These are phyloP conservation scores for Phytophthora niederhauseri DNA, from an alignment of 352 stramenopile genomes.

Conservation along the genomic window DNA sequence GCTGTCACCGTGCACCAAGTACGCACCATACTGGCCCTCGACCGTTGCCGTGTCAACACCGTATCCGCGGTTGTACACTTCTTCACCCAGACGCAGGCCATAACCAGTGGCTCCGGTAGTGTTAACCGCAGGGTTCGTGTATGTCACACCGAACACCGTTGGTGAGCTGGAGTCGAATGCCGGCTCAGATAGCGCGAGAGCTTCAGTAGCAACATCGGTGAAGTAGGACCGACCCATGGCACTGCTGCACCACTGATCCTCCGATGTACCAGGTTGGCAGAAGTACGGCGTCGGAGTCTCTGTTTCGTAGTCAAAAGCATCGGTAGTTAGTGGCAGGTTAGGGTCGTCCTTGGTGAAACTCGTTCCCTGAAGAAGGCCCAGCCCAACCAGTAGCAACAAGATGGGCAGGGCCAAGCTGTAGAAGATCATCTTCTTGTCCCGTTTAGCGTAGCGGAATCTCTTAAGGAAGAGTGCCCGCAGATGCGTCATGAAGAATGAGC, in stretches of 20 bases:
- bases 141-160: conserved; percentile 61
- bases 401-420: conserved; percentile 65
- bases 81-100: conserved; percentile 48
- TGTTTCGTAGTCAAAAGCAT: conserved; percentile 30
- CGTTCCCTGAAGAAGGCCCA: conserved; percentile 52
- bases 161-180: conserved; percentile 46
- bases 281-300: conserved; percentile 54
- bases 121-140: conserved; percentile 55
- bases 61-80: conserved; percentile 59
- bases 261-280: conserved; percentile 35
- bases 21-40: conserved; percentile 54
- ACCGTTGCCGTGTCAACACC: conserved; percentile 24
- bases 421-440: conserved; percentile 64
- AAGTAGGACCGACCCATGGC: conserved; percentile 45
- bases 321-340: conserved; percentile 39
- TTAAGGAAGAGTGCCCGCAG: conserved; percentile 61
- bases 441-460: conserved; percentile 61
- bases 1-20: conserved; percentile 52
- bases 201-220: conserved; percentile 39
- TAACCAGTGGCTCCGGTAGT: conserved; percentile 52
- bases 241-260: conserved; percentile 45
- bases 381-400: conserved; percentile 54
- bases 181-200: conserved; percentile 29
- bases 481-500: conserved; percentile 45
- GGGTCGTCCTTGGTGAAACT: conserved; percentile 47